Base-by-base conservation (phyloP, 129 eudicot genomes). In the Pittosporum tobira region DNA sequence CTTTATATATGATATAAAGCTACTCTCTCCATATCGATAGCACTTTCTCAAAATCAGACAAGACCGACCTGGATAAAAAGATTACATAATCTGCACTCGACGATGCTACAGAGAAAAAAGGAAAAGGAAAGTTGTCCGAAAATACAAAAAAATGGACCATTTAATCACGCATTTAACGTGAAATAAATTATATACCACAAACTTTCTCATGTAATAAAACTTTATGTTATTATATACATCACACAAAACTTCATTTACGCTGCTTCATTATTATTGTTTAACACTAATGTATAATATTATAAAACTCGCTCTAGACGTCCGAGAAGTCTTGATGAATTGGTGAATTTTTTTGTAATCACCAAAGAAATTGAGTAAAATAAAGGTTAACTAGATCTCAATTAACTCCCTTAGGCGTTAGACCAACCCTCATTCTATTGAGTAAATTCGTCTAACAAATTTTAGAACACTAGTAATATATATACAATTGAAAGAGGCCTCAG, bases 11-110 rank as follows among this genome's bases (percentile, higher is more conserved):
- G 10, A 10, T 15, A 40, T 40, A 51, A 29, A 29, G 24, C 24
- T 29, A 28, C 14, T 53, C 42, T 6, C 34, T 53, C 0, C 6
- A 7, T 16, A 21, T 21, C 3, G 23, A 27, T 54, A 24, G n/a
- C 12, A 54, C 57, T 54, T 27, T 14, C 59, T 12, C 25, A 12
- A 25, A 25, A 54, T 54, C 59, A n/a, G 59, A 54, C 31, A 54
- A 9, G 59, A 54, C 43, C 40, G n/a, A n/a, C n/a, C 29, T 30
- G 42, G 59, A 54, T 54, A 54, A n/a, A 54, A 29, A 29, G 59
- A 18, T 28, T 54, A 29, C 59, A n/a, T n/a, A 53, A 53, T 12
- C 42, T 53, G 20, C 23, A 23, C 59, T 28, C 24, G 8, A n/a
- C 24, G 42, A 53, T 53, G 42, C 38, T 28, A 53, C 40, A 28